Evolutionary conservation across 177 flowering plant species (phyloP), one percentile per base, ranked within the genome.

Genomic region (Vitis hybrid): DNA sequence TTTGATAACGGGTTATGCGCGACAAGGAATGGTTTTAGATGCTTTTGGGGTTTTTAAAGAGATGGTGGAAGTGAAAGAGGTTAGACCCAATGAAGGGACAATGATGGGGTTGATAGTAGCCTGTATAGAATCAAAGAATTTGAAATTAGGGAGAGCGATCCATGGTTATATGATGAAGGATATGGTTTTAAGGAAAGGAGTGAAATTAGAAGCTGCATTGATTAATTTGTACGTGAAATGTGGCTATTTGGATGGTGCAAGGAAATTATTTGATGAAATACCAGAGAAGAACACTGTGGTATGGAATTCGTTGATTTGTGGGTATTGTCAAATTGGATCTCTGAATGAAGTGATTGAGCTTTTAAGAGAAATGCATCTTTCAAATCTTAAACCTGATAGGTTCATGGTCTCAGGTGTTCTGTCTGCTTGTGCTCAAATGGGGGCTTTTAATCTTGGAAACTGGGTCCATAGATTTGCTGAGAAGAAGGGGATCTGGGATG

Each of bases 271-370:
- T 38, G 47, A 38, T 38, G 9, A 38, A 38, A 38, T 38, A 38
- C 47, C 47, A 38, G 47, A 38, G 47, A 38, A 38, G 58, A 80
- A 80, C 75, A 71, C 69, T 47, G 83, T 80, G n/a, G 71, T 81
- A 62, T 80, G 85, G 81, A 82, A 82, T 66, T 67, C 81, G 5
- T 72, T 71, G 8, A 76, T 80, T 71, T 72, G 81, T 2, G 83
- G 83, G 53, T 70, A 73, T 59, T 78, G 78, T n/a, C 80, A 72
- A 38, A 54, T 60, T 28, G 65, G 55, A 49, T 65, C 72, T 62
- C 52, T 78, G 28, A 78, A 76, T 53, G 80, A 82, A 62, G 85
- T 80, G 12, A 73, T 78, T 54, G 44, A 8, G 2, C 66, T 65
- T 31, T 80, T 82, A 28, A 71, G 74, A 1, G 55, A 63, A 44